A percentile compares a stretch with the other conserved stretches of the same genome.
These are phyloP conservation scores for Chalciporus sphaerocephalus DNA, from an alignment of 768 basidiomycete genomes.

Conservation along the genomic window DNA sequence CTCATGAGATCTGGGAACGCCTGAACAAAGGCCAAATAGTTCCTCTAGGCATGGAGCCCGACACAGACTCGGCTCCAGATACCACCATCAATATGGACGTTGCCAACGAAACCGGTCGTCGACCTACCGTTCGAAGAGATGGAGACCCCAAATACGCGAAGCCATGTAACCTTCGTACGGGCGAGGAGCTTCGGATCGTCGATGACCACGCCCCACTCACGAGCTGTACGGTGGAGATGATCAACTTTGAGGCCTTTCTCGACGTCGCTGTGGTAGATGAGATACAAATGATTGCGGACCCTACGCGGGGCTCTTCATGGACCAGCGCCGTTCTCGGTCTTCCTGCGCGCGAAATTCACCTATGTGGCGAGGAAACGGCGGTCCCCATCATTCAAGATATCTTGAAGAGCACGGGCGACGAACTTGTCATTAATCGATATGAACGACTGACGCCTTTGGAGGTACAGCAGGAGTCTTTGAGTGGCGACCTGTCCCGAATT, in stretches of 20 bases:
- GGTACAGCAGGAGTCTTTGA: constrained; percentile 61
- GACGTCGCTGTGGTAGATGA: constrained; percentile 95
- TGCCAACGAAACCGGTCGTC: constrained; percentile 17
- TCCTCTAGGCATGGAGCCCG: constrained; percentile 56
- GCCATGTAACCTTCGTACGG: constrained; percentile 83
- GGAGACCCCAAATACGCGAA: constrained; percentile 52
- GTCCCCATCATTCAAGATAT: constrained; percentile 73
- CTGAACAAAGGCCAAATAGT: constrained; percentile 87
- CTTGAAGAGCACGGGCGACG: constrained; percentile 76
- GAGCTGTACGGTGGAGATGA: constrained; percentile 96
- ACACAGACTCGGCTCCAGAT: constrained; percentile 35
- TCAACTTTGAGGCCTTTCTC: constrained; percentile 36
- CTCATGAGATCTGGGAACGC: constrained; percentile 91
- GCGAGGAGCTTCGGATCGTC: constrained; percentile 82
- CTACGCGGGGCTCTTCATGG: constrained; percentile 78
- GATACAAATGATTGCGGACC: constrained; percentile 91
- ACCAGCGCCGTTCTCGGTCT: constrained; percentile 73
- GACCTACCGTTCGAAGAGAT: constrained; percentile 28
- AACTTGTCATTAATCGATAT: constrained; percentile 76
- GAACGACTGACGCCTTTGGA: constrained; percentile 81
- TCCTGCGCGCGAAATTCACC: constrained; percentile 77
- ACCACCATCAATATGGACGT: constrained; percentile 33
- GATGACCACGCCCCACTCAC: constrained; percentile 48
- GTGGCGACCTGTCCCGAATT: constrained; percentile 56
- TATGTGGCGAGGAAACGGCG: constrained; percentile 93